Percentiles rank a stretch among this genome's conserved stretches.
Evolutionary conservation across 495 filamentous ascomycete genomes (phyloP).

Genomic region (Xylaria acuta): DNA sequence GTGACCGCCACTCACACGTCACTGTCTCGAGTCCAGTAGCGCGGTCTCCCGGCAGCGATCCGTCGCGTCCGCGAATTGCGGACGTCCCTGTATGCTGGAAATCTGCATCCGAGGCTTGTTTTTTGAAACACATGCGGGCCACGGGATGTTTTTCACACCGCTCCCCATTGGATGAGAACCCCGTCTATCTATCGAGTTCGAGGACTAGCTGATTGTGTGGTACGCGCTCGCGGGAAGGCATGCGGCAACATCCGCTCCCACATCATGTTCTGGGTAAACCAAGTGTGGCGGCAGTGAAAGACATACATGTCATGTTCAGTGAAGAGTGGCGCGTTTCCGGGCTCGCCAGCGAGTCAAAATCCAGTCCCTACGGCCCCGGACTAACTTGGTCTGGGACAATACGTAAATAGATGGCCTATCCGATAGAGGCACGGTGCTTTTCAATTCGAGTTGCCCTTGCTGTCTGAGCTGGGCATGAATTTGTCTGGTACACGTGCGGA

Average conservation of each 20-base stretch:
- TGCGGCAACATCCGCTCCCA: neutral
- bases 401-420: neutral
- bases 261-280: neutral
- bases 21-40: neutral
- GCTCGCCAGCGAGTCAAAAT: neutral
- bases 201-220: neutral
- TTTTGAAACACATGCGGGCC: conserved; percentile 13
- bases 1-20: conserved; percentile 1
- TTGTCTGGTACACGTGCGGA: conserved; percentile 12
- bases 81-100: conserved; percentile 6
- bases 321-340: neutral
- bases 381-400: neutral
- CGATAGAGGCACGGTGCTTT: neutral
- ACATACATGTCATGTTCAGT: neutral
- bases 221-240: neutral
- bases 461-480: conserved; percentile 12
- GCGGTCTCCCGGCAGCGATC: conserved; percentile 10
- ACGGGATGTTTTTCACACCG: conserved; percentile 1
- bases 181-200: neutral
- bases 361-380: neutral
- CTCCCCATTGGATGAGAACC: neutral
- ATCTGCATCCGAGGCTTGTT: conserved; percentile 14
- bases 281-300: neutral
- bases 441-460: neutral
- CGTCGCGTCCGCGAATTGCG: neutral